Percentiles rank a stretch among this genome's conserved stretches.
Conservation (phyloP, 192 early-diverging fungal genomes). For the Coemansia aciculifera region DNA sequence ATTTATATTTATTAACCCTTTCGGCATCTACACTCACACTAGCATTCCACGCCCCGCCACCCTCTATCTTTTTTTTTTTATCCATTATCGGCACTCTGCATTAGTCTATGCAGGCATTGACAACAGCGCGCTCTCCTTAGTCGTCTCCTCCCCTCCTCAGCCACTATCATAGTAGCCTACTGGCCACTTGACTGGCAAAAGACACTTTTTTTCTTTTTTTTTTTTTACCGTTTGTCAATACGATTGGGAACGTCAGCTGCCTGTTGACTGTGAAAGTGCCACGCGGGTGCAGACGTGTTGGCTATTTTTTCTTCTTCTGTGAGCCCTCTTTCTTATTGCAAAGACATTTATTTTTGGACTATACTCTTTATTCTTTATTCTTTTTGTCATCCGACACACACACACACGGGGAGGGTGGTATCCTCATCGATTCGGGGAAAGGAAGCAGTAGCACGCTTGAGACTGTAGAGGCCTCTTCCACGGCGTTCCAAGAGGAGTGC, state of each 20-base stretch:
- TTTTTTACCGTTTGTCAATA: background rate
- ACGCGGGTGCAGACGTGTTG: background rate
- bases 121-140: constrained; percentile 7
- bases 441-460: background rate
- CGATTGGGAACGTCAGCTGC: constrained; percentile 5
- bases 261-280: constrained; percentile 3
- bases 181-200: constrained; percentile 10
- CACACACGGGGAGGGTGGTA: background rate
- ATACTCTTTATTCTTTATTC: constrained; percentile 32
- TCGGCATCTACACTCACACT: constrained; percentile 3
- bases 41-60: background rate
- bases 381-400: constrained; percentile 29
- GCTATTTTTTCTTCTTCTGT: constrained; percentile 23
- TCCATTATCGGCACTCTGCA: constrained; percentile 11
- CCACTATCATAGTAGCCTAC: background rate
- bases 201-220: constrained; percentile 1
- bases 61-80: constrained; percentile 9
- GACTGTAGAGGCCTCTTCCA: background rate
- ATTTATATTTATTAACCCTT: constrained; percentile 4
- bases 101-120: constrained; percentile 34
- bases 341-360: constrained; percentile 15
- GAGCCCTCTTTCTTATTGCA: constrained; percentile 22
- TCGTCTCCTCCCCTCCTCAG: constrained; percentile 9
- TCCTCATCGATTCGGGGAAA: background rate
- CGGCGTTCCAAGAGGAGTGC: background rate